A percentile compares a stretch with the other conserved stretches of the same genome.
These are phyloP conservation scores for Saprolegnia parasitica DNA, from an alignment of 352 stramenopile genomes.

Conservation along the genomic window DNA sequence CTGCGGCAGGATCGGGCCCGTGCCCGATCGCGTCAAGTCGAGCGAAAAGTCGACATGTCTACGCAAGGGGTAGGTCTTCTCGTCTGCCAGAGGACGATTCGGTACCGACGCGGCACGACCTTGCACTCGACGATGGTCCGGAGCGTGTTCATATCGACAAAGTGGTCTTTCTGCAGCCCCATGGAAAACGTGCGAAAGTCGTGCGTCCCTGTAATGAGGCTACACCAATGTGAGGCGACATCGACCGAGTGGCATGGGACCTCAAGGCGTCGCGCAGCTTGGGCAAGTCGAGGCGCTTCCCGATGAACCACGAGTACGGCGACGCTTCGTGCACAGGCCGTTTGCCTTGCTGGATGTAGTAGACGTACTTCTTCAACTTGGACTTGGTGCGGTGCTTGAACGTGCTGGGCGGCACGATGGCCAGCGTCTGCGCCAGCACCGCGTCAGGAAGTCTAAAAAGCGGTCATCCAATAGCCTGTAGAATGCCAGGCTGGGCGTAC, in stretches of 20 bases:
- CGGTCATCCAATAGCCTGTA: too few relatives aligned
- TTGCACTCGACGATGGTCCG: constrained; percentile 60
- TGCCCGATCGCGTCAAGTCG: constrained; percentile 49
- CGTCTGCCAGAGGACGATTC: neutral
- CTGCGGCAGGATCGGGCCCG: constrained; percentile 42
- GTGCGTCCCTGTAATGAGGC: constrained; percentile 58
- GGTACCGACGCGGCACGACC: constrained; percentile 58
- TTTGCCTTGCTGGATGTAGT: constrained; percentile 83
- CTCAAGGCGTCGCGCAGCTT: constrained; percentile 59
- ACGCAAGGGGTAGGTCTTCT: neutral
- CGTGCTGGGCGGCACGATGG: constrained; percentile 32
- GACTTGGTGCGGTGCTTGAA: constrained; percentile 61
- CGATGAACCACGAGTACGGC: constrained; percentile 83
- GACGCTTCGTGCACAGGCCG: constrained; percentile 60
- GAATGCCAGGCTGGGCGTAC: constrained; percentile 31
- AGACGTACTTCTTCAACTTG: constrained; percentile 85
- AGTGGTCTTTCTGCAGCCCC: constrained; percentile 55
- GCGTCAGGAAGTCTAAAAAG: constrained; percentile 12
- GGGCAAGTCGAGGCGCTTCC: constrained; percentile 53
- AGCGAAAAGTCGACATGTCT: constrained; percentile 74
- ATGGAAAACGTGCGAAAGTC: constrained; percentile 82
- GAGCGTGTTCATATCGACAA: constrained; percentile 55
- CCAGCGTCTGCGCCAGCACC: constrained; percentile 52
- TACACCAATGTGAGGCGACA: constrained; percentile 27
- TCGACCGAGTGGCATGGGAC: constrained; percentile 23